Conservation (phyloP, 768 basidiomycete genomes). For the Amanita fuliginea region DNA sequence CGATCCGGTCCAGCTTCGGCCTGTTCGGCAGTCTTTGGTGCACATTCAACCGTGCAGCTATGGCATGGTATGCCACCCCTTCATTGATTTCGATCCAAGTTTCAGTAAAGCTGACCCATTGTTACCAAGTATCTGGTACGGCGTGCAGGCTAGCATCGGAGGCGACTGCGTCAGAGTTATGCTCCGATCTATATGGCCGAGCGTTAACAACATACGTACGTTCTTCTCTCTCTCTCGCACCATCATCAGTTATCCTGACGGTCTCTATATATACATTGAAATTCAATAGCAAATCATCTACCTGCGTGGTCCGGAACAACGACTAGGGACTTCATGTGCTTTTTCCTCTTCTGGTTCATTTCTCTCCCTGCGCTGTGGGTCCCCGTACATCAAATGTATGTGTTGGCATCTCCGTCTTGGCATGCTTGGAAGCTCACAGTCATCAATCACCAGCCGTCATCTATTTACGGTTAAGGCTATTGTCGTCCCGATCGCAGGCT, state of each 20-base stretch:
- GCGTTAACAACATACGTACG: conserved; percentile 53
- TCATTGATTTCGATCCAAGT: neutral
- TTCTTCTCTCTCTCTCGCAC: conserved; percentile 4
- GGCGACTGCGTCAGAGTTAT: conserved; percentile 70
- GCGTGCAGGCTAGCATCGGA: conserved; percentile 76
- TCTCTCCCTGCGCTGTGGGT: conserved; percentile 79
- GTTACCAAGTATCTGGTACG: conserved; percentile 58
- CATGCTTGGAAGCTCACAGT: neutral
- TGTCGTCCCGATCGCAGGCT: conserved; percentile 57
- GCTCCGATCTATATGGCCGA: conserved; percentile 69
- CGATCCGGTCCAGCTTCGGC: conserved; percentile 67
- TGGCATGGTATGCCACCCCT: conserved; percentile 52
- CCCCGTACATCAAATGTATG: conserved; percentile 71
- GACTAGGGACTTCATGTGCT: conserved; percentile 66
- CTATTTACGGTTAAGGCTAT: conserved; percentile 73
- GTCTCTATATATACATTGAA: neutral
- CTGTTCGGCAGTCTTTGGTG: conserved; percentile 73
- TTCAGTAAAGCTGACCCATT: neutral
- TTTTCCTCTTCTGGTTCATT: conserved; percentile 82
- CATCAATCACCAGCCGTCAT: conserved; percentile 37
- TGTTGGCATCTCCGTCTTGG: neutral
- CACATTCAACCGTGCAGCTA: conserved; percentile 62
- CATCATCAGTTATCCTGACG: neutral
- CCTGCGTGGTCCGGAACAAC: conserved; percentile 64
- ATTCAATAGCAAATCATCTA: conserved; percentile 47